These are phyloP conservation scores for Malbranchea cinnamomea DNA, from an alignment of 2,329 filamentous ascomycete species.

Conservation along the genomic window DNA sequence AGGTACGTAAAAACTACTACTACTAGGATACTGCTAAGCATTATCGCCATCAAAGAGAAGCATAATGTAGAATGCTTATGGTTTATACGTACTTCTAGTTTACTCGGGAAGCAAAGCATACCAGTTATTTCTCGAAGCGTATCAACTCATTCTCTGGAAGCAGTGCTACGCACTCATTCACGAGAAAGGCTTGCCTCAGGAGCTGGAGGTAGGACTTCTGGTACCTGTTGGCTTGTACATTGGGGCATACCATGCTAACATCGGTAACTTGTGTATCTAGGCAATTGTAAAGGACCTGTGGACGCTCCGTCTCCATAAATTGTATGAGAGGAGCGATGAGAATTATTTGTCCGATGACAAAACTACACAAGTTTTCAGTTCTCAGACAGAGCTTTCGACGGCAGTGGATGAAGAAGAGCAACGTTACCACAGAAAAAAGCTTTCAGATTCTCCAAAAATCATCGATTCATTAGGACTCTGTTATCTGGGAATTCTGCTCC, in stretches of 20 bases:
- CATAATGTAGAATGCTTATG: not conserved
- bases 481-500: conserved; percentile 61
- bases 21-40: conserved; percentile 1
- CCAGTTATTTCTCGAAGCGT: conserved; percentile 65
- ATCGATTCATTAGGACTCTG: conserved; percentile 63
- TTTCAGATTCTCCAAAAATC: conserved; percentile 43
- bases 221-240: not conserved
- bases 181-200: conserved; percentile 48
- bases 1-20: conserved; percentile 20
- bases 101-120: conserved; percentile 52
- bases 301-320: conserved; percentile 53
- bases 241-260: not conserved
- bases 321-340: conserved; percentile 34
- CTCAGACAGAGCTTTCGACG: conserved; percentile 37
- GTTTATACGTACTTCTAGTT: conserved; percentile 32
- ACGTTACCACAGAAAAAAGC: conserved; percentile 20
- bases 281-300: conserved; percentile 68
- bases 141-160: conserved; percentile 72
- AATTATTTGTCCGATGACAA: conserved; percentile 18
- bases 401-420: conserved; percentile 24
- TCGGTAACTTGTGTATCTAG: conserved; percentile 15
- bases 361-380: conserved; percentile 42
- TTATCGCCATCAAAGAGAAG: not conserved
- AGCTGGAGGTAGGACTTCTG: conserved; percentile 49
- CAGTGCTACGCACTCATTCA: conserved; percentile 63